Base-by-base conservation (phyloP, 75 land plant species). In the Picea sitchensis region DNA sequence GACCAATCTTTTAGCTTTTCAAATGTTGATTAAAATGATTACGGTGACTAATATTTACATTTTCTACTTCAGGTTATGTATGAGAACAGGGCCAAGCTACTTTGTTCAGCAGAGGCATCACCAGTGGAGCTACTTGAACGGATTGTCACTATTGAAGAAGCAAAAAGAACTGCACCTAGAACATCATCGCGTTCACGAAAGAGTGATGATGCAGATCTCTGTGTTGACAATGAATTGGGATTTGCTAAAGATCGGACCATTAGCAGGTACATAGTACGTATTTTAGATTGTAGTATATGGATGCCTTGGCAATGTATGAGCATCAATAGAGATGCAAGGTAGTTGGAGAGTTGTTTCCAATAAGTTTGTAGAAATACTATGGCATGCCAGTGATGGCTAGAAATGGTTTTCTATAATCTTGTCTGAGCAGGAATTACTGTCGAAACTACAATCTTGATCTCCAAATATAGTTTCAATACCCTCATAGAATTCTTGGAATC, bases 201-300 rank as follows among this genome's bases (percentile, higher is more conserved):
- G 72, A 84, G 11, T 58, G 99, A 96, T 79, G 93, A 91, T 38
- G 76, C 84, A 54, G 95, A 95, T 75, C 77, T 96, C 61, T 87
- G 95, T 81, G 95, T 96, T 36, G 99, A 96, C 80, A 95, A 96
- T 82, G 99, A 96, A 75, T 80, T 96, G 81, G 99, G 99, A 63
- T 96, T 96, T 80, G 88, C 98, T 23, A 96, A 96, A 76, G 99
- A 96, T 32, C 93, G 98, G 72, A 96, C 95, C 26, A 87, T 92
- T 73, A 96, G 99, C 80, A 96, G 99, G 99, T 96, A 83, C 20
- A 65, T 61, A 76, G 78, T 56, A n/a, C n/a, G 58, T 34, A n/a
- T 31, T 57, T 47, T 36, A 51, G 56, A 51, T 51, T 51, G 11
- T 51, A 51, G 12, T 8, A 26, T 78, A n/a, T 59, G 61, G 23